Evolutionary conservation across 352 stramenopile genomes (phyloP).

Genomic region (Pythium rishiriense): DNA sequence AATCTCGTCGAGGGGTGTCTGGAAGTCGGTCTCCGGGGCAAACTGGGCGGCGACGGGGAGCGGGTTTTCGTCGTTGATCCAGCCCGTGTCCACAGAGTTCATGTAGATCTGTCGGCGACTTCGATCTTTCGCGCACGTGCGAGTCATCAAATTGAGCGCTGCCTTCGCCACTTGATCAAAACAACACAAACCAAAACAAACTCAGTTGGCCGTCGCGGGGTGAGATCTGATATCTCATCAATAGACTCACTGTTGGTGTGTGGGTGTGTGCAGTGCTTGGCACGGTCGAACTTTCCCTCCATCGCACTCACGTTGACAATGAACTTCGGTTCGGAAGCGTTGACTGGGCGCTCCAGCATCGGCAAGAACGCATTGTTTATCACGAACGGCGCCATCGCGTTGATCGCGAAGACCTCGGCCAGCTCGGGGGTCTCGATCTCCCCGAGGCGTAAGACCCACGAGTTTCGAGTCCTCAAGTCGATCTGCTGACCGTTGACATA

Average conservation of each 20-base stretch:
- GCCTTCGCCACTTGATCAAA: slow-evolving; percentile 90
- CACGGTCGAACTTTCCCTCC: slow-evolving; percentile 98
- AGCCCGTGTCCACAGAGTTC: slow-evolving; percentile 97
- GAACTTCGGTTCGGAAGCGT: slow-evolving; percentile 22
- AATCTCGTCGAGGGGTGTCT: slow-evolving; percentile 97
- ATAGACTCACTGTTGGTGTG: slow-evolving; percentile 90
- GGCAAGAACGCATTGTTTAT: slow-evolving; percentile 93
- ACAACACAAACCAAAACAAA: not conserved
- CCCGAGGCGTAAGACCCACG: slow-evolving; percentile 94
- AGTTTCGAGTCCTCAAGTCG: slow-evolving; percentile 92
- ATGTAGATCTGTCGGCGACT: slow-evolving; percentile 94
- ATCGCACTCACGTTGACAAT: slow-evolving; percentile 98
- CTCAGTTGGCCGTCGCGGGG: not conserved
- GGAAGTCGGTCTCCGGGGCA: slow-evolving; percentile 90
- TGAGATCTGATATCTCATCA: not conserved
- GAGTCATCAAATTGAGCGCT: slow-evolving; percentile 97
- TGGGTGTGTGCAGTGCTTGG: slow-evolving; percentile 96
- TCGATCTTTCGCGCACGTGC: slow-evolving; percentile 93
- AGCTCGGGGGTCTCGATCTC: slow-evolving; percentile 88
- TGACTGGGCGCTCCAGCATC: slow-evolving; percentile 72
- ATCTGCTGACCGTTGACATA: slow-evolving; percentile 97
- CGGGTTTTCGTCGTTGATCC: slow-evolving; percentile 98
- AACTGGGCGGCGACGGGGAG: slow-evolving; percentile 89
- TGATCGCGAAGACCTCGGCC: slow-evolving; percentile 91
- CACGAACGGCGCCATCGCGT: slow-evolving; percentile 96